phyloP scores from a whole-genome alignment of 805 yeast genomes.

The Yarrowia keelungensis region DNA sequence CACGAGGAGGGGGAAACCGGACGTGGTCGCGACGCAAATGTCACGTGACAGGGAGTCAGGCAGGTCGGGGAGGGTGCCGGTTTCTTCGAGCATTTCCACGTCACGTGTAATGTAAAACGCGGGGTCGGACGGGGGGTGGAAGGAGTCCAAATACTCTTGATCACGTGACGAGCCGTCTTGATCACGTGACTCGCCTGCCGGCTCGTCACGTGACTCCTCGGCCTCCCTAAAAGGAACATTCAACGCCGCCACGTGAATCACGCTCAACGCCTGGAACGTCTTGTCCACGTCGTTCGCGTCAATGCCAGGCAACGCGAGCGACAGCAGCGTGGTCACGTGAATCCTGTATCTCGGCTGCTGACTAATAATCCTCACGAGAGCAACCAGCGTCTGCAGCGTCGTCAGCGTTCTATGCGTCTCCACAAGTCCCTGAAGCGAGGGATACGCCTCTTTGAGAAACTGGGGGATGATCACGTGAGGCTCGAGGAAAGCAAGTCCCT shows the following conservation, averaged over 20 bases:
- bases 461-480: slow-evolving; percentile 55
- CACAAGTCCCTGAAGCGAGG: slow-evolving; percentile 53
- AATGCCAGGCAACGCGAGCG: slow-evolving; percentile 76
- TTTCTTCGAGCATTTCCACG: slow-evolving; percentile 58
- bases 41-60: slow-evolving; percentile 48
- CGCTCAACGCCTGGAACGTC: slow-evolving; percentile 69
- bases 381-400: slow-evolving; percentile 71
- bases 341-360: slow-evolving; percentile 68
- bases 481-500: slow-evolving; percentile 67
- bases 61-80: neutral
- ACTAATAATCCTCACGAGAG: slow-evolving; percentile 71
- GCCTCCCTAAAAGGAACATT: slow-evolving; percentile 76
- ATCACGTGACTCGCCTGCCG: slow-evolving; percentile 41
- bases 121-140: slow-evolving; percentile 11
- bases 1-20: slow-evolving; percentile 68
- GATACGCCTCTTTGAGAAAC: slow-evolving; percentile 66
- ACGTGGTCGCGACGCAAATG: slow-evolving; percentile 76
- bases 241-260: slow-evolving; percentile 72
- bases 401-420: slow-evolving; percentile 77
- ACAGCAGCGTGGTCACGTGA: slow-evolving; percentile 77
- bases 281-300: slow-evolving; percentile 86
- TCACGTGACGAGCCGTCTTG: no score
- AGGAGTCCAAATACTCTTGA: no score
- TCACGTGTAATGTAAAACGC: slow-evolving; percentile 65
- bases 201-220: slow-evolving; percentile 49